A percentile compares a stretch with the other conserved stretches of the same genome.
Evolutionary conservation across 2,329 filamentous ascomycete species (phyloP).

Genomic region (Colletotrichum cuscutae): DNA sequence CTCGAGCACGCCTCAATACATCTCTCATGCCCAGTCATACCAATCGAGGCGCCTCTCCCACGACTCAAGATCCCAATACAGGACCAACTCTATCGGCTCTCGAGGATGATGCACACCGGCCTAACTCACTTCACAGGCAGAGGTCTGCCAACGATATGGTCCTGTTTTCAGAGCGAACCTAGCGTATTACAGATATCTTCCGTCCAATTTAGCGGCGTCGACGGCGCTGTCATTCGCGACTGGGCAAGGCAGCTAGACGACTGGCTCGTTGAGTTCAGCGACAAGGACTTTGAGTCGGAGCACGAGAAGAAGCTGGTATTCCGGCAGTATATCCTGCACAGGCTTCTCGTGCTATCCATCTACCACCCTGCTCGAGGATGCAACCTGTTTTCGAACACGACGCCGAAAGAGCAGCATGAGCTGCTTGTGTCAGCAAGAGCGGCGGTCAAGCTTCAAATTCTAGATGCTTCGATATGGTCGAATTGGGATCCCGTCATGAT

Average conservation of each 20-base stretch:
- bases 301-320: slow-evolving; percentile 48
- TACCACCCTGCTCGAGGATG: slow-evolving; percentile 54
- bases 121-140: slow-evolving; percentile 54
- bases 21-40: slow-evolving; percentile 52
- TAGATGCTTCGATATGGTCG: slow-evolving; percentile 54
- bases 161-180: slow-evolving; percentile 43
- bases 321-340: slow-evolving; percentile 53
- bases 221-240: slow-evolving; percentile 52
- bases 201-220: slow-evolving; percentile 48
- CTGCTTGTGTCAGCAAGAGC: slow-evolving; percentile 52
- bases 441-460: slow-evolving; percentile 50
- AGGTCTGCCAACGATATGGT: slow-evolving; percentile 55
- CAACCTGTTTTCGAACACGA: slow-evolving; percentile 50
- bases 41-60: slow-evolving; percentile 49
- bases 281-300: slow-evolving; percentile 43
- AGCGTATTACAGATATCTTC: slow-evolving; percentile 35
- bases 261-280: slow-evolving; percentile 53
- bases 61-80: slow-evolving; percentile 48
- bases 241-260: slow-evolving; percentile 54
- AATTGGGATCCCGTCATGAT: slow-evolving; percentile 57
- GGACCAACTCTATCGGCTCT: slow-evolving; percentile 53
- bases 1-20: slow-evolving; percentile 56
- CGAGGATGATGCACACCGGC: slow-evolving; percentile 56
- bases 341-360: slow-evolving; percentile 53
- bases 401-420: slow-evolving; percentile 51